Percentiles rank a stretch among this genome's conserved stretches.
These are phyloP conservation scores for Starmerella vaccinii DNA, from an alignment of 805 yeast species.

Conservation along the genomic window DNA sequence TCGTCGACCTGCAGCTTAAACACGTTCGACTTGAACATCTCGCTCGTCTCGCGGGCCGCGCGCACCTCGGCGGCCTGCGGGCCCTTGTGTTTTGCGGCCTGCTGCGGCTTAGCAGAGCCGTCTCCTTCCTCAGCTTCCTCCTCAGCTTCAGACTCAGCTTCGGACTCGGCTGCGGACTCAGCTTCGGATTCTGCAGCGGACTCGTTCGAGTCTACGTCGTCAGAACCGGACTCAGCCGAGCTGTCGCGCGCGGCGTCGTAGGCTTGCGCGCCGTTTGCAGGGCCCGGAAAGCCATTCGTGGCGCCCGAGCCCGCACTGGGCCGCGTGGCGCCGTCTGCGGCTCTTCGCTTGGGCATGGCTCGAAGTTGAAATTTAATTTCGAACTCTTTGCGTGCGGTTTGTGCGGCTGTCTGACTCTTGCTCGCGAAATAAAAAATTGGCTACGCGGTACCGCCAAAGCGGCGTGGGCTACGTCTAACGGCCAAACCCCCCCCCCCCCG, in stretches of 20 bases:
- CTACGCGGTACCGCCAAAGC: neutral
- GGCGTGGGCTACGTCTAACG: too few relatives aligned
- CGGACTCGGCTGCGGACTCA: neutral
- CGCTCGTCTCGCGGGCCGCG: constrained; percentile 86
- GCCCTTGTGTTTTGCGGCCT: constrained; percentile 1
- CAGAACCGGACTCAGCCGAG: too few relatives aligned
- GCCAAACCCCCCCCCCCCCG: too few relatives aligned
- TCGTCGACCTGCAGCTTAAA: constrained; percentile 94
- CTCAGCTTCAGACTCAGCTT: neutral
- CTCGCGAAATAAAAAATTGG: neutral
- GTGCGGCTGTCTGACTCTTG: neutral
- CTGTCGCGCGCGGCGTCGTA: neutral
- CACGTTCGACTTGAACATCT: constrained; percentile 85
- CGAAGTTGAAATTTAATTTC: constrained; percentile 5
- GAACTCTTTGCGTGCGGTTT: constrained; percentile 4
- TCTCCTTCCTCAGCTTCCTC: neutral
- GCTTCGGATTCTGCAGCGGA: neutral
- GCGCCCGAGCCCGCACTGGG: neutral
- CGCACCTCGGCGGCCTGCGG: constrained; percentile 61
- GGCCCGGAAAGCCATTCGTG: neutral
- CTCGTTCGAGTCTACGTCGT: too few relatives aligned
- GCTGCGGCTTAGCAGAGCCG: neutral
- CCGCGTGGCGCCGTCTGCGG: constrained; percentile 2
- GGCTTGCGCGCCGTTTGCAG: neutral
- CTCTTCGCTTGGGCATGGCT: constrained; percentile 7